Percentiles rank a stretch among this genome's conserved stretches.
phyloP scores from a whole-genome alignment of 176 grass and related monocot genomes.

The Carex pumila region DNA sequence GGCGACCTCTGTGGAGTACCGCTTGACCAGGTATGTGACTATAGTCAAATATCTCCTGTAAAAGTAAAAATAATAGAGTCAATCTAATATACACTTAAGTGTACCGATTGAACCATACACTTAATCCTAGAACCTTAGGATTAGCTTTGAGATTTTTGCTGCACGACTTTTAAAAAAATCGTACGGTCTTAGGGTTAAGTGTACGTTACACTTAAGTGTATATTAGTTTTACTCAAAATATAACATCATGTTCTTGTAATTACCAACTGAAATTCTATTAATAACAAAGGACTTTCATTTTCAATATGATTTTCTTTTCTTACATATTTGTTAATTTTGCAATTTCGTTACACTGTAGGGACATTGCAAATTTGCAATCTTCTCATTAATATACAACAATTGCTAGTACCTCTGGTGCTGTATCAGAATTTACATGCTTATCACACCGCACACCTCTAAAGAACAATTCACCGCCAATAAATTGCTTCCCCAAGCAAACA shows the following conservation, averaged over 20 bases:
- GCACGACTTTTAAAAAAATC: too few relatives aligned
- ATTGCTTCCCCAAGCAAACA: constrained; percentile 94
- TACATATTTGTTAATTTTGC: not conserved
- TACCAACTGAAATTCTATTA: not conserved
- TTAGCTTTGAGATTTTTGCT: too few relatives aligned
- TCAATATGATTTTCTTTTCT: not conserved
- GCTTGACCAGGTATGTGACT: constrained; percentile 74
- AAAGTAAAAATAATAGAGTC: not conserved
- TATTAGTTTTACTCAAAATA: too few relatives aligned
- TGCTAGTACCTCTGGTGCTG: constrained; percentile 55
- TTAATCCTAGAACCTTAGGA: too few relatives aligned
- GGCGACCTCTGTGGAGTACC: constrained; percentile 80
- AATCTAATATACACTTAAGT: too few relatives aligned
- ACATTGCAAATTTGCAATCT: not conserved
- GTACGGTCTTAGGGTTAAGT: too few relatives aligned
- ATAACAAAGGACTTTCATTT: not conserved
- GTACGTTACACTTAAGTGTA: too few relatives aligned
- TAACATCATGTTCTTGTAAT: not conserved
- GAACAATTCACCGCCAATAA: constrained; percentile 91
- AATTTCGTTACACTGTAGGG: not conserved
- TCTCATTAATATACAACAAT: not conserved
- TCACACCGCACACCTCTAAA: constrained; percentile 91
- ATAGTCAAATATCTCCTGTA: constrained; percentile 91
- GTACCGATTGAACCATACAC: too few relatives aligned
- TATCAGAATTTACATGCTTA: constrained; percentile 93